Conservation (phyloP, 1,284 basidiomycete species). For the Pseudozyma sp. region DNA sequence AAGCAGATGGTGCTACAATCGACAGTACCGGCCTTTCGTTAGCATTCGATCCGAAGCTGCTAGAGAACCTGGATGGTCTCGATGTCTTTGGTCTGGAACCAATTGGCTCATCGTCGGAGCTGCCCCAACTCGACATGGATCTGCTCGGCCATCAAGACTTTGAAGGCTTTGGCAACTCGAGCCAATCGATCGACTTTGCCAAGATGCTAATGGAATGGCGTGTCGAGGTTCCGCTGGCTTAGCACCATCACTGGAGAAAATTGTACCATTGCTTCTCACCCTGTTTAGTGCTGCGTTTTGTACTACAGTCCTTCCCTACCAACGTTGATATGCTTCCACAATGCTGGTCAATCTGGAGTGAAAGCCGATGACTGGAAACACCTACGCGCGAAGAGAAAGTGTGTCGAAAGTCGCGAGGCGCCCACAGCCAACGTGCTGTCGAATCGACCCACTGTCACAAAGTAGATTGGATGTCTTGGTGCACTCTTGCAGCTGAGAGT, state of each 20-base stretch:
- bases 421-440: too few relatives aligned
- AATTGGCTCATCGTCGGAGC: constrained; percentile 10
- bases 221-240: constrained; percentile 31
- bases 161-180: constrained; percentile 36
- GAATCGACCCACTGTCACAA: too few relatives aligned
- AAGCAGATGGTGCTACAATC: constrained; percentile 2
- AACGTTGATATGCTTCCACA: too few relatives aligned
- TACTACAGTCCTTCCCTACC: too few relatives aligned
- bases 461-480: too few relatives aligned
- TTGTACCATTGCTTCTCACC: too few relatives aligned
- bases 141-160: constrained; percentile 42
- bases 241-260: neutral
- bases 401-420: too few relatives aligned
- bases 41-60: constrained; percentile 27
- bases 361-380: too few relatives aligned
- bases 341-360: too few relatives aligned
- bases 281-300: too few relatives aligned
- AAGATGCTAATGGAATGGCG: constrained; percentile 49
- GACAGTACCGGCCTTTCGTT: neutral
- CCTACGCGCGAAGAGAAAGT: too few relatives aligned
- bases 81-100: constrained; percentile 11
- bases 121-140: constrained; percentile 38
- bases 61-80: constrained; percentile 15
- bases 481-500: too few relatives aligned
- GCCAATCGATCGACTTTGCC: constrained; percentile 43